phyloP scores from a whole-genome alignment of 1,284 basidiomycete species.

The Xerocomus minutiporus region DNA sequence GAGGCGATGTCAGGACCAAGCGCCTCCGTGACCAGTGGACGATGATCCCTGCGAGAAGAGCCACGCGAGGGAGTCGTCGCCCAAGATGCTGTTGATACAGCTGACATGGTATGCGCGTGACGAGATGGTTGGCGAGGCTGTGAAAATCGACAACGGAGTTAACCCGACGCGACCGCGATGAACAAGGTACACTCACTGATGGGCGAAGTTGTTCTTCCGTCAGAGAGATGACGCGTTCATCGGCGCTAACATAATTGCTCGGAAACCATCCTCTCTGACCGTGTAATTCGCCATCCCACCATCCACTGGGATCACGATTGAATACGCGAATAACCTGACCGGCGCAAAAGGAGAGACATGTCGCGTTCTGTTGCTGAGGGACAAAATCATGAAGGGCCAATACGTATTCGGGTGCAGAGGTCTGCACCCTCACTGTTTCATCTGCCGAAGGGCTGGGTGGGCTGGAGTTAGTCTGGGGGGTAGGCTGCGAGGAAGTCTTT shows the following conservation, averaged over 20 bases:
- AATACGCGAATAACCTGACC: conserved; percentile 90
- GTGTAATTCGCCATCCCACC: conserved; percentile 97
- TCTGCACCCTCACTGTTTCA: conserved; percentile 40
- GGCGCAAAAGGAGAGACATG: conserved; percentile 83
- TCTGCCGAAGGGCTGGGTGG: conserved; percentile 39
- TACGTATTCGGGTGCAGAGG: conserved; percentile 56
- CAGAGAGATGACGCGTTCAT: conserved; percentile 48
- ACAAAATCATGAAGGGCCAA: conserved; percentile 85
- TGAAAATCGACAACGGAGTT: conserved; percentile 1
- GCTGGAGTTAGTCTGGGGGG: conserved; percentile 17
- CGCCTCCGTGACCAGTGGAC: conserved; percentile 43
- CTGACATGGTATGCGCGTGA: conserved; percentile 49
- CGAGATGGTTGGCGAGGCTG: conserved; percentile 27
- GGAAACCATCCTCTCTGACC: conserved; percentile 96
- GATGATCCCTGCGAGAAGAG: conserved; percentile 37
- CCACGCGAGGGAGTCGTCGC: conserved; percentile 41
- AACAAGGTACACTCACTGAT: conserved; percentile 37
- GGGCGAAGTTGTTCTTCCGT: conserved; percentile 48
- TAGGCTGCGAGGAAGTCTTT: conserved; percentile 6
- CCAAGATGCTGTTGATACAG: conserved; percentile 53
- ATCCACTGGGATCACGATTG: conserved; percentile 84
- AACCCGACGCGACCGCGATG: conserved; percentile 1
- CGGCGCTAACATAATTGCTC: conserved; percentile 79
- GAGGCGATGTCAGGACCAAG: conserved; percentile 47
- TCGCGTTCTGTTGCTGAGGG: conserved; percentile 66